These are phyloP conservation scores for Brasilioporus rufonigricans DNA, from an alignment of 768 basidiomycete species.

Conservation along the genomic window DNA sequence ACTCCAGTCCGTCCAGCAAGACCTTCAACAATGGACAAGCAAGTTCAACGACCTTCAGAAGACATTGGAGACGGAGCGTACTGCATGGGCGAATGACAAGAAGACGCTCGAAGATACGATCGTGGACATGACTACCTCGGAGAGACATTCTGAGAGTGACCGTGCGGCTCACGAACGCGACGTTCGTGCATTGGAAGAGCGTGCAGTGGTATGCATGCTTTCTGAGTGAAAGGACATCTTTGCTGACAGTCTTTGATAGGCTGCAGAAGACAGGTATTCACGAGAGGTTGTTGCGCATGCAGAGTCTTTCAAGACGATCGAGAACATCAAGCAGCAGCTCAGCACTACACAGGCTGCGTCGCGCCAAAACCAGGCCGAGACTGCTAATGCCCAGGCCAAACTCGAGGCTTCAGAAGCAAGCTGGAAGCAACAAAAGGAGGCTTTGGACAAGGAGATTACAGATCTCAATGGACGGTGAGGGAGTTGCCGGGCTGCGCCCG, in stretches of 20 bases:
- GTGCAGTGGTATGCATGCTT: conserved; percentile 53
- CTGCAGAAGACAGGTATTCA: conserved; percentile 79
- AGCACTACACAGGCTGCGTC: conserved; percentile 47
- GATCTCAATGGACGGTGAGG: conserved; percentile 70
- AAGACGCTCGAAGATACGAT: conserved; percentile 80
- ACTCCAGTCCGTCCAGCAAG: conserved; percentile 51
- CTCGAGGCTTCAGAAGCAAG: conserved; percentile 68
- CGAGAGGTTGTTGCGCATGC: conserved; percentile 84
- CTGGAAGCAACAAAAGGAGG: conserved; percentile 77
- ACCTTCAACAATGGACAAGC: conserved; percentile 46
- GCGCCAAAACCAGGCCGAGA: conserved; percentile 57
- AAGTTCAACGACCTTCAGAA: conserved; percentile 61
- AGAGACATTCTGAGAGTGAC: conserved; percentile 63
- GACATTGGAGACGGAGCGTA: conserved; percentile 65
- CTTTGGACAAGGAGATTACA: conserved; percentile 72
- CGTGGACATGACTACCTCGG: conserved; percentile 74
- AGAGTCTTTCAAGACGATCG: conserved; percentile 73
- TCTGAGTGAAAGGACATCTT: neutral
- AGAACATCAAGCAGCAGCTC: conserved; percentile 63
- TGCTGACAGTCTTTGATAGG: conserved; percentile 31
- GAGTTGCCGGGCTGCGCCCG: neutral
- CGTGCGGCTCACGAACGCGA: conserved; percentile 62
- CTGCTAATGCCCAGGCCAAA: conserved; percentile 76
- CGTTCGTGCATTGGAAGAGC: conserved; percentile 63
- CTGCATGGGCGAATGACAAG: conserved; percentile 75